Conservation (phyloP, 306 rosid genomes). For the Arachis hypogaea region DNA sequence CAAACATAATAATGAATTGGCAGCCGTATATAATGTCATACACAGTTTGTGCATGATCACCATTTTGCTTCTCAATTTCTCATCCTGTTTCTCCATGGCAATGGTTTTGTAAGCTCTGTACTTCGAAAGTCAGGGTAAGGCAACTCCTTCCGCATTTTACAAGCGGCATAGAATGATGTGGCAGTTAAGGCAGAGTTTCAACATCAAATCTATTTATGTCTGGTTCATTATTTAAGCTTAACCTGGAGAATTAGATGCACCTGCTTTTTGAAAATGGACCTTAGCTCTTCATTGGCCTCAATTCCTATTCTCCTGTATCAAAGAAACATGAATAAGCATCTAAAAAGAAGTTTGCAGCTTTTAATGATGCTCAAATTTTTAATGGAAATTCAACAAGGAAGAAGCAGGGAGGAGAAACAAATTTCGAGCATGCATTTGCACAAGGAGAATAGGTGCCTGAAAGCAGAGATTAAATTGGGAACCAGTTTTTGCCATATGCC, state of each 20-base stretch:
- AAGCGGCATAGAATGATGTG: conserved; percentile 38
- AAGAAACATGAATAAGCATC: conserved; percentile 25
- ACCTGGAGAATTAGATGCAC: conserved; percentile 95
- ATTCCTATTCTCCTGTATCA: conserved; percentile 86
- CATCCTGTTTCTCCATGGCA: conserved; percentile 28
- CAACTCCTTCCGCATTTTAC: conserved; percentile 36
- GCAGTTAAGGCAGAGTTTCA: conserved; percentile 35
- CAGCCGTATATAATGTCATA: conserved; percentile 18
- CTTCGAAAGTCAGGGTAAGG: conserved; percentile 7
- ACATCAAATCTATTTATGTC: conserved; percentile 13
- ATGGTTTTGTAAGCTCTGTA: conserved; percentile 32
- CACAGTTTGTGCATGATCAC: conserved; percentile 32
- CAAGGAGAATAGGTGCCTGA: conserved; percentile 4
- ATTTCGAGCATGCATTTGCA: conserved; percentile 1
- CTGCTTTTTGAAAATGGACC: conserved; percentile 83
- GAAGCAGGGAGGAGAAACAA: conserved; percentile 10
- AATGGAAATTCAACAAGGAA: neutral
- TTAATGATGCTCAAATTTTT: conserved; percentile 19
- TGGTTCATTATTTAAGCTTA: conserved; percentile 54
- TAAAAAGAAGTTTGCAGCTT: neutral
- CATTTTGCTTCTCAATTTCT: conserved; percentile 4
- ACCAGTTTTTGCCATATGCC: neutral
- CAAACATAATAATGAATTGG: conserved; percentile 18
- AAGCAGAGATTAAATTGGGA: neutral
- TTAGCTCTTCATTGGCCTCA: conserved; percentile 94